Conservation (phyloP, 352 stramenopile genomes). For the Phytophthora ramorum region DNA sequence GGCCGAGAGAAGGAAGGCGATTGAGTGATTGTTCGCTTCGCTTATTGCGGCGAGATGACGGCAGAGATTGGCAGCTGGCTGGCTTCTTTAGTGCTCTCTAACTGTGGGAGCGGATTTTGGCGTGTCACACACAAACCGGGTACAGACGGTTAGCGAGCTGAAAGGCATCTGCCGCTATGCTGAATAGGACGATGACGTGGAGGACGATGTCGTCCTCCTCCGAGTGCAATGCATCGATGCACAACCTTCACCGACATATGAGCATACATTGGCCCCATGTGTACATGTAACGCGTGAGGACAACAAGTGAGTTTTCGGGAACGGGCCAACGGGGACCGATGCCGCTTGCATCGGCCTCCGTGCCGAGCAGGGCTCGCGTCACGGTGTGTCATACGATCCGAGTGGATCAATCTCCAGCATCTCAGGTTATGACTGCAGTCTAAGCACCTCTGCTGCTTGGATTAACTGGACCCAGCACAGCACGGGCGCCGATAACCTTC, state of each 20-base stretch:
- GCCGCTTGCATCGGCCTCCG: neutral
- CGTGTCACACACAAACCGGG: conserved; percentile 22
- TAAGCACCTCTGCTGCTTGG: neutral
- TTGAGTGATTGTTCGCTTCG: conserved; percentile 1
- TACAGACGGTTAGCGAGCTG: conserved; percentile 13
- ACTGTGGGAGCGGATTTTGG: conserved; percentile 12
- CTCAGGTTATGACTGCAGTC: conserved; percentile 2
- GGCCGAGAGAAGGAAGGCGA: conserved; percentile 27
- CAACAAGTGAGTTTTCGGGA: neutral
- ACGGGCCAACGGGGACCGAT: conserved; percentile 1
- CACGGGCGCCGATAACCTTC: conserved; percentile 3
- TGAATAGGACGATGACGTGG: neutral
- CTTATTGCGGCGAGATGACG: conserved; percentile 30
- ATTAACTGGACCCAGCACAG: neutral
- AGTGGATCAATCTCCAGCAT: conserved; percentile 1
- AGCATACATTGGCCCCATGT: neutral
- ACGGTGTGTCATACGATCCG: conserved; percentile 18
- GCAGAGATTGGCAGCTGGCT: conserved; percentile 36
- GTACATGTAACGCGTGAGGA: conserved; percentile 11
- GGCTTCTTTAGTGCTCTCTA: conserved; percentile 32
- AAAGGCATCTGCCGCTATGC: neutral
- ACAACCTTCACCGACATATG: neutral
- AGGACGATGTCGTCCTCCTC: neutral
- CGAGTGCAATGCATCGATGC: conserved; percentile 1
- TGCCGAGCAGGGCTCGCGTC: neutral